These are phyloP conservation scores for Chaetoceros tenuissimus DNA, from an alignment of 108 stramenopile species.

Conservation along the genomic window DNA sequence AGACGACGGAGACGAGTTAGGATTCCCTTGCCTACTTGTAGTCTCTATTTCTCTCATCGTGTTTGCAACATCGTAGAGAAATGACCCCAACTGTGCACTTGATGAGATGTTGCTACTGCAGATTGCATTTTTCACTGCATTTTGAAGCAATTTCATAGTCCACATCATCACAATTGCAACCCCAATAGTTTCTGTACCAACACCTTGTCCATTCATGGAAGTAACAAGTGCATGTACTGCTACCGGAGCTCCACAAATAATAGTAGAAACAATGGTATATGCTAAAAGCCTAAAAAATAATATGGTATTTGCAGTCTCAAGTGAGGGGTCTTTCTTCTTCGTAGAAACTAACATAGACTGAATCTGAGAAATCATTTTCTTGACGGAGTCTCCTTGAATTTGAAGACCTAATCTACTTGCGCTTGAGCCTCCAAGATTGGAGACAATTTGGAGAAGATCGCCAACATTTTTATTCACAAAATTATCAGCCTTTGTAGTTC, in stretches of 20 bases:
- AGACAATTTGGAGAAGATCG: slow-evolving; percentile 30
- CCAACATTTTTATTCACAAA: slow-evolving; percentile 26
- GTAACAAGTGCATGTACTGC: slow-evolving; percentile 14
- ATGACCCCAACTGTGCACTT: slow-evolving; percentile 11
- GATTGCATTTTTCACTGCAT: no score
- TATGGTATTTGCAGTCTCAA: no score
- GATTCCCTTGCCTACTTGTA: slow-evolving; percentile 10
- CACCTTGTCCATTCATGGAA: no score
- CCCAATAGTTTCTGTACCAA: no score
- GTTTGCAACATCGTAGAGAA: slow-evolving; percentile 39
- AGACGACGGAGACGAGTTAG: slow-evolving; percentile 45
- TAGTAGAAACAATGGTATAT: no score
- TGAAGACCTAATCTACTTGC: slow-evolving; percentile 53
- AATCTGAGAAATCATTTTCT: slow-evolving; percentile 48
- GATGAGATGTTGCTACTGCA: slow-evolving; percentile 20
- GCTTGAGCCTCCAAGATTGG: slow-evolving; percentile 62
- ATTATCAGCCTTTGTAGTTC: slow-evolving; percentile 19
- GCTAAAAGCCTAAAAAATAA: no score
- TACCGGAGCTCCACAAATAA: slow-evolving; percentile 23
- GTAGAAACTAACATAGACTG: no score
- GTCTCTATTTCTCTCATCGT: slow-evolving; percentile 36
- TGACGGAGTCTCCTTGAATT: slow-evolving; percentile 48
- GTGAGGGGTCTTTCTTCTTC: no score
- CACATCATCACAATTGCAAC: no score
- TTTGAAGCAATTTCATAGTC: no score